phyloP scores from a whole-genome alignment of 768 basidiomycete species.

The Mycena alexandri region DNA sequence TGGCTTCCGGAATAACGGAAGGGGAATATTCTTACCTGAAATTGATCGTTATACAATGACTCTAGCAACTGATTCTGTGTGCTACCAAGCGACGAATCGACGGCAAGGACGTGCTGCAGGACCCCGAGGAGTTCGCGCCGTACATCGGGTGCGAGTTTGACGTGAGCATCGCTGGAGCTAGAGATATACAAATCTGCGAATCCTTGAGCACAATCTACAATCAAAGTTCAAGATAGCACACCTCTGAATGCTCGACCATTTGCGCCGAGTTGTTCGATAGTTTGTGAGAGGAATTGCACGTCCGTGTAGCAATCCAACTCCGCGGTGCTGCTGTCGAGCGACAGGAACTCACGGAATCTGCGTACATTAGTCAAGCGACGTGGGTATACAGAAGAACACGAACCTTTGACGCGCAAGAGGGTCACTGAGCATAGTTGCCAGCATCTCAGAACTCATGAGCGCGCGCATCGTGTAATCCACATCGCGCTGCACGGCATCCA shows the following conservation, averaged over 20 bases:
- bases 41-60: slow-evolving; percentile 34
- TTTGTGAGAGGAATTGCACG: slow-evolving; percentile 24
- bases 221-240: neutral
- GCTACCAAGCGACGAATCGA: slow-evolving; percentile 15
- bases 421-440: slow-evolving; percentile 29
- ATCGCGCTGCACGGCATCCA: slow-evolving; percentile 30
- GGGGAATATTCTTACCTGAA: slow-evolving; percentile 14
- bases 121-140: slow-evolving; percentile 29
- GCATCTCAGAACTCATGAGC: slow-evolving; percentile 34
- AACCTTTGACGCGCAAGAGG: slow-evolving; percentile 32
- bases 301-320: slow-evolving; percentile 35
- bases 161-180: neutral
- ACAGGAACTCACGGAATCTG: slow-evolving; percentile 36
- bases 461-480: slow-evolving; percentile 32
- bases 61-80: slow-evolving; percentile 31
- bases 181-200: slow-evolving; percentile 30
- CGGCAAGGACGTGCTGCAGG: slow-evolving; percentile 29
- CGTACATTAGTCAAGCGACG: neutral
- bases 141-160: slow-evolving; percentile 12
- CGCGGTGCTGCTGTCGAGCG: slow-evolving; percentile 9
- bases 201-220: neutral
- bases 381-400: neutral
- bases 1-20: too few species aligned
- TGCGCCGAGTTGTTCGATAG: slow-evolving; percentile 13
- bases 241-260: slow-evolving; percentile 26